Percentiles rank a stretch among this genome's conserved stretches.
Conservation (phyloP, 2,329 filamentous ascomycete species). For the Epichloe aotearoae region DNA sequence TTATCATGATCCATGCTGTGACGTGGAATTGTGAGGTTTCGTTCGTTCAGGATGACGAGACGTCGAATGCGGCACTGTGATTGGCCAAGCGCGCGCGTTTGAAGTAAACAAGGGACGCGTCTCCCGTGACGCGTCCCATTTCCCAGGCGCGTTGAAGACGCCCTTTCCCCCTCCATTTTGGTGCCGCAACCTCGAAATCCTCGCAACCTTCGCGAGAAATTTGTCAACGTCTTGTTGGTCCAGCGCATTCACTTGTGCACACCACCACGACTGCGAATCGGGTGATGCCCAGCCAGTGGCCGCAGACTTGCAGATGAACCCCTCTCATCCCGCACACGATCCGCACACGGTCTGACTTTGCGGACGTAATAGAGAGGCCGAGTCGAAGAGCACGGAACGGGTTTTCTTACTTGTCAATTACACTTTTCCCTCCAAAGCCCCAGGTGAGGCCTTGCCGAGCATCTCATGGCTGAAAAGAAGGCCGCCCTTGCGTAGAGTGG, state of each 20-base stretch:
- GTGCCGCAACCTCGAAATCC: neutral
- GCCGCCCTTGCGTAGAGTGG: constrained; percentile 2
- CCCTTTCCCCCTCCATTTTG: neutral
- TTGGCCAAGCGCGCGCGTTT: constrained; percentile 1
- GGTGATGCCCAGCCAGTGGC: neutral
- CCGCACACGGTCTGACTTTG: too few species aligned
- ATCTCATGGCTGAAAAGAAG: neutral
- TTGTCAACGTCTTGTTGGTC: constrained; percentile 1
- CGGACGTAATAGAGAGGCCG: too few species aligned
- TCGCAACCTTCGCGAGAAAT: too few species aligned
- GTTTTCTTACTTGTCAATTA: too few species aligned
- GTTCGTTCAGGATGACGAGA: neutral
- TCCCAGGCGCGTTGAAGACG: neutral
- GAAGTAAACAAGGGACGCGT: constrained; percentile 7
- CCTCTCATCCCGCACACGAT: constrained; percentile 1
- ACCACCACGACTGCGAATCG: neutral
- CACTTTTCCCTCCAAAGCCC: too few species aligned
- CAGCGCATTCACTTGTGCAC: neutral
- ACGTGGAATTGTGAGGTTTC: neutral
- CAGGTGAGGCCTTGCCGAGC: too few species aligned
- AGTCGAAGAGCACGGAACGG: too few species aligned
- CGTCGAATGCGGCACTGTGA: neutral
- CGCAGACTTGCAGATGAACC: neutral
- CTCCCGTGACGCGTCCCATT: constrained; percentile 1
- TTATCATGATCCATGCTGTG: neutral